Conservation (phyloP, 2,329 filamentous ascomycete genomes). For the Xylariales sp. region DNA sequence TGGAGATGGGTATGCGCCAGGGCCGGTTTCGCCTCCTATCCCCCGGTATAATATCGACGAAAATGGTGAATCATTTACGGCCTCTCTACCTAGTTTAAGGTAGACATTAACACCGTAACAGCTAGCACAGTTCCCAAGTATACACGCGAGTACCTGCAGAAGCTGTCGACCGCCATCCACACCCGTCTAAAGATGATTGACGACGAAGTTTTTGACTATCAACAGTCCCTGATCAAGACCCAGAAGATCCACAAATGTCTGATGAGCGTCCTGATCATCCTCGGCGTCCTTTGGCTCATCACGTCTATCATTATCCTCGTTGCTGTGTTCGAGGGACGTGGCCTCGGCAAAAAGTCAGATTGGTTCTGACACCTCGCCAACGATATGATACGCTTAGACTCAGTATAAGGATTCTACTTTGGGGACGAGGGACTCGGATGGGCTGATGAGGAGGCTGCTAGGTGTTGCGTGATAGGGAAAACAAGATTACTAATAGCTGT, state of each 20-base stretch:
- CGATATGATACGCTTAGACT: neutral
- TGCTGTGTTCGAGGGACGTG: neutral
- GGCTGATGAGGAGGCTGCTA: neutral
- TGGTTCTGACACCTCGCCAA: neutral
- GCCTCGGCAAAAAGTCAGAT: too few relatives aligned
- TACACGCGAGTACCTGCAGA: slow-evolving; percentile 31
- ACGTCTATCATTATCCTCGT: slow-evolving; percentile 17
- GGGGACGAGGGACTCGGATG: neutral
- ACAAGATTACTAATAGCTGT: slow-evolving; percentile 19
- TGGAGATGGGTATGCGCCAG: neutral
- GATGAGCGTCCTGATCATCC: neutral
- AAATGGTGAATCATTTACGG: slow-evolving; percentile 12
- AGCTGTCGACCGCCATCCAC: slow-evolving; percentile 17
- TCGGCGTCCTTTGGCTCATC: slow-evolving; percentile 21
- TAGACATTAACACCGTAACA: neutral
- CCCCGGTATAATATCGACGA: slow-evolving; percentile 17
- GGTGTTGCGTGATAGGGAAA: neutral
- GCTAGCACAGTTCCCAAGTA: slow-evolving; percentile 25
- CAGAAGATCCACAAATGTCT: slow-evolving; percentile 1
- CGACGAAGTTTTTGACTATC: neutral
- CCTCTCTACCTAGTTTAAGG: neutral
- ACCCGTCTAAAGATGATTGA: slow-evolving; percentile 15
- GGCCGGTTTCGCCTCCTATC: neutral
- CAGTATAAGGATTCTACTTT: neutral
- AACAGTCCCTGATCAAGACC: neutral